phyloP scores from a whole-genome alignment of 1,284 basidiomycete species.

The Trichosporon sp. region DNA sequence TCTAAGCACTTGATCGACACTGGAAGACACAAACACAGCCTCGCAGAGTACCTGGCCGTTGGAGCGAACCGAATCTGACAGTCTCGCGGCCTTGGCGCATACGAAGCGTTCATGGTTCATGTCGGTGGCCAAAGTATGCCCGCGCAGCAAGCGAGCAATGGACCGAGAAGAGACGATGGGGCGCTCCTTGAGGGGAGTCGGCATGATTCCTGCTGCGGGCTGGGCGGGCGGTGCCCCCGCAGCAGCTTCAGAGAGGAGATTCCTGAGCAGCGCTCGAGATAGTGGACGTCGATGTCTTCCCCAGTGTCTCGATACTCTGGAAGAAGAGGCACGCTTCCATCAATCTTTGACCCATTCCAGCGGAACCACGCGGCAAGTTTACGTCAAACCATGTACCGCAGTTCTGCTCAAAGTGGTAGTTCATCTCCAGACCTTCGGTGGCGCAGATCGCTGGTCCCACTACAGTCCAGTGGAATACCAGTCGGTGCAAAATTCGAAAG shows the following conservation, averaged over 20 bases:
- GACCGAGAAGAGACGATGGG: neutral
- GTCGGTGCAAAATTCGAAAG: too few relatives aligned
- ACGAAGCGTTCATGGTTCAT: too few relatives aligned
- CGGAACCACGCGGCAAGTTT: neutral
- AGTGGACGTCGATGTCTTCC: neutral
- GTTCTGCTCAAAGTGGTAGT: too few relatives aligned
- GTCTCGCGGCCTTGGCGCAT: too few relatives aligned
- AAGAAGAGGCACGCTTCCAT: neutral
- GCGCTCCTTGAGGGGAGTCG: neutral
- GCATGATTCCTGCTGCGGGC: too few relatives aligned
- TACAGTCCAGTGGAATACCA: too few relatives aligned
- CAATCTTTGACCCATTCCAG: neutral
- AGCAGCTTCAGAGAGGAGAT: neutral
- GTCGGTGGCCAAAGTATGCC: too few relatives aligned
- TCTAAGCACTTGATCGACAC: too few relatives aligned
- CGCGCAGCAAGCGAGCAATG: neutral
- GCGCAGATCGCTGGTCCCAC: too few relatives aligned
- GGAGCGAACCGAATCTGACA: neutral
- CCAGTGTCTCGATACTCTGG: neutral
- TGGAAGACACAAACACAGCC: neutral
- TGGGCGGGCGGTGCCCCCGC: too few relatives aligned
- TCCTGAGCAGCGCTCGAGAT: too few relatives aligned
- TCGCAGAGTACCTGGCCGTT: neutral
- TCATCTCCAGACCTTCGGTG: too few relatives aligned
- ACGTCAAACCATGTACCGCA: neutral